Evolutionary conservation across 495 filamentous ascomycete species (phyloP), one percentile per base, ranked within the genome.

Genomic region (Peziza echinospora): DNA sequence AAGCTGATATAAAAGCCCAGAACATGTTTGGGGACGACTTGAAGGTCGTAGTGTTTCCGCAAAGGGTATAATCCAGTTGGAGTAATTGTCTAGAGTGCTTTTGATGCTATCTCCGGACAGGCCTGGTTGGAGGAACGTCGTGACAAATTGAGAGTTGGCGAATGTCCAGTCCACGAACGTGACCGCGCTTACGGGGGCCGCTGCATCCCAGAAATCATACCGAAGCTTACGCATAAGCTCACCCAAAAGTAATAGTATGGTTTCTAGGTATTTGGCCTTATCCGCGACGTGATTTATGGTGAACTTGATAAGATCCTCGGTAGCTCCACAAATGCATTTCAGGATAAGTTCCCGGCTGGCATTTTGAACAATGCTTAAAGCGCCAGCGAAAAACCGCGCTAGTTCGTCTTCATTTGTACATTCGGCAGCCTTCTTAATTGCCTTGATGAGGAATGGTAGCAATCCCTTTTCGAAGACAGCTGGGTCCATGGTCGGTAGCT

Each of bases 1-100:
- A 47, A 58, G 49, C 22, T 59, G 51, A 11, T 48, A 42, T 13
- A 59, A 41, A 22, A 59, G 46, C 6, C 47, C 43, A 19, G 56
- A 47, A 24, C 56, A 52, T 28, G 52, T 50, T 19, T 52, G 52
- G 26, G 56, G 49, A 44, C 56, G 46, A 30, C 51, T 53, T 44
- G 58, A 48, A 2, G 56, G 56, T 16, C 49, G 51, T 40, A 59
- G 46, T 11, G 52, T 60, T 37, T 45, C 45, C 24, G 55, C 45
- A 43, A 60, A 59, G 11, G 58, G 55, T 16, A 55, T 55, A 52
- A 59, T 59, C 56, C 56, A 59, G 44, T 48, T 49, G 16, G 56
- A 59, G 21, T 59, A 47, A 45, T 55, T 49, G 22, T 53, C 13
- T 13, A 59, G 49, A 45, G 49, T n/a, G 40, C 26, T 43, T 55